Evolutionary conservation across 345 rosid genomes (phyloP).

Genomic region (Garcia nutans): DNA sequence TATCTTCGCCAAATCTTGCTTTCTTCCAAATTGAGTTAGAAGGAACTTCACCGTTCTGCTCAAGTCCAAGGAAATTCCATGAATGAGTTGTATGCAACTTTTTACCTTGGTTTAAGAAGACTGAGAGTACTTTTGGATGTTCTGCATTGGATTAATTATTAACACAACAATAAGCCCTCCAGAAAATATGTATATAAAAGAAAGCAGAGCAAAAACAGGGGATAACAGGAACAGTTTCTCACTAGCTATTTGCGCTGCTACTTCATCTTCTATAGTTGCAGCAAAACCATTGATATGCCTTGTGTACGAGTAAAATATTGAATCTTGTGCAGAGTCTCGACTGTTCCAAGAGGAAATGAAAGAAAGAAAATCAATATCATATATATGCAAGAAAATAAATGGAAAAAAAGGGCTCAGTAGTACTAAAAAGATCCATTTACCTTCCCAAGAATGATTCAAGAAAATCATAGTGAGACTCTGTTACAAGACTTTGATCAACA

Average conservation of each 20-base stretch:
- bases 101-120: constrained; percentile 51
- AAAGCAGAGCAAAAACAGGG: constrained; percentile 2
- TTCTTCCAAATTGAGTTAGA: constrained; percentile 31
- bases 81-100: constrained; percentile 59
- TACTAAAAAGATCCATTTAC: constrained; percentile 6
- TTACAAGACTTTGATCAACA: constrained; percentile 10
- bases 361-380: not conserved
- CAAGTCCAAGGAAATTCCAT: constrained; percentile 57
- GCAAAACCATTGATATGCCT: constrained; percentile 40
- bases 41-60: constrained; percentile 17
- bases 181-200: not conserved
- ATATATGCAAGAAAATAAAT: not conserved
- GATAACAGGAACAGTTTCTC: not conserved
- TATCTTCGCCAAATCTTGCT: constrained; percentile 42
- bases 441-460: constrained; percentile 43
- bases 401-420: not conserved
- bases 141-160: constrained; percentile 30
- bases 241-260: constrained; percentile 35
- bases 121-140: constrained; percentile 58
- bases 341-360: constrained; percentile 7
- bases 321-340: constrained; percentile 14
- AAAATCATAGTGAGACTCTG: constrained; percentile 26
- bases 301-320: constrained; percentile 32
- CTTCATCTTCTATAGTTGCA: constrained; percentile 32
- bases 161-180: not conserved